These are phyloP conservation scores for Paecilomyces sp. DNA, from an alignment of 2,329 filamentous ascomycete species.

Conservation along the genomic window DNA sequence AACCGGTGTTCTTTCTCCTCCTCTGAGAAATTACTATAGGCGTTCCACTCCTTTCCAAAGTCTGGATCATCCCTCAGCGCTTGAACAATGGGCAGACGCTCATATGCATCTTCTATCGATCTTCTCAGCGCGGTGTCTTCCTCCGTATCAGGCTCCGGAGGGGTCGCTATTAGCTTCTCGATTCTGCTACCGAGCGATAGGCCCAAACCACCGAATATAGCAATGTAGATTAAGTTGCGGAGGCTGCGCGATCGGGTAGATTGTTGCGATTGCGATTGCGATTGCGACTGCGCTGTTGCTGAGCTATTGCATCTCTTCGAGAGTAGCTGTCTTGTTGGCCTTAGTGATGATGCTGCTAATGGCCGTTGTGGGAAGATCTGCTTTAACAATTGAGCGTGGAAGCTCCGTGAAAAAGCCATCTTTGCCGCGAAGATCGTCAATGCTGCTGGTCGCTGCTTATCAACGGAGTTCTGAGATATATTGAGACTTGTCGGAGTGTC, in stretches of 20 bases:
- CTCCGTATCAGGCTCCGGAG: constrained; percentile 24
- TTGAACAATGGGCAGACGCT: constrained; percentile 31
- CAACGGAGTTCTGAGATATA: neutral
- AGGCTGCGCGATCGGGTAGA: constrained; percentile 27
- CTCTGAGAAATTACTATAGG: constrained; percentile 28
- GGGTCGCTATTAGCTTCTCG: constrained; percentile 15
- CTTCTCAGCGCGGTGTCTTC: constrained; percentile 23
- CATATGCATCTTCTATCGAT: constrained; percentile 22
- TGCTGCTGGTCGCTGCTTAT: neutral
- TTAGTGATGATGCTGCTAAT: neutral
- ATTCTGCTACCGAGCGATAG: constrained; percentile 16
- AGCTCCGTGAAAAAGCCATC: neutral
- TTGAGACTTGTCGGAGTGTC: neutral
- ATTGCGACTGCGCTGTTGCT: neutral
- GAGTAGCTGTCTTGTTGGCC: neutral
- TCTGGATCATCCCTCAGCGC: constrained; percentile 30
- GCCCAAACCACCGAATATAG: constrained; percentile 27
- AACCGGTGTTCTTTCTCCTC: constrained; percentile 27
- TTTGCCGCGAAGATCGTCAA: neutral
- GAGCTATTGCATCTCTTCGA: neutral
- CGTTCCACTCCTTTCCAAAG: constrained; percentile 30
- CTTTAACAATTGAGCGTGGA: neutral
- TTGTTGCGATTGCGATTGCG: constrained; percentile 11
- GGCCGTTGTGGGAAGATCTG: neutral
- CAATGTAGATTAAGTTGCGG: constrained; percentile 21